phyloP scores from a whole-genome alignment of 768 basidiomycete genomes.

The Trametes elegans region DNA sequence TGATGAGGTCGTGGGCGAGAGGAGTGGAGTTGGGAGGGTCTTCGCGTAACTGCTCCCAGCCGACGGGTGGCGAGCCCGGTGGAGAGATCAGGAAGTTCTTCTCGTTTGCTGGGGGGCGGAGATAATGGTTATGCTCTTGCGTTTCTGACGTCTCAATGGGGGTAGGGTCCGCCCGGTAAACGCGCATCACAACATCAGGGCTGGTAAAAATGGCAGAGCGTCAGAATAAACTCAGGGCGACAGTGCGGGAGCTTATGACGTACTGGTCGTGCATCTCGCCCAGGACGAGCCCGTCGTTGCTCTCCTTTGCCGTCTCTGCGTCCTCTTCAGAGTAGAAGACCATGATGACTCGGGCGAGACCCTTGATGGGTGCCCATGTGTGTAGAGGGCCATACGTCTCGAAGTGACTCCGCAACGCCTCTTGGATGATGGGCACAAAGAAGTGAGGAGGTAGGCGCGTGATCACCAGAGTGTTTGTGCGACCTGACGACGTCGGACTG shows the following conservation, averaged over 20 bases:
- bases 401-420: conserved; percentile 72
- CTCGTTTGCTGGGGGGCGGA: conserved; percentile 75
- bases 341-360: conserved; percentile 79
- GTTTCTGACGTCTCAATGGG: conserved; percentile 44
- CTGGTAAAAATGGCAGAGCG: conserved; percentile 31
- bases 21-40: conserved; percentile 85
- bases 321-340: conserved; percentile 66
- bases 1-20: conserved; percentile 84
- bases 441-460: conserved; percentile 74
- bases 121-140: conserved; percentile 40
- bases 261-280: conserved; percentile 51
- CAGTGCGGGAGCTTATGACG: conserved; percentile 27
- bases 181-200: conserved; percentile 51
- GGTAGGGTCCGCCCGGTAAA: conserved; percentile 73
- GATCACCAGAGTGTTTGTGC: conserved; percentile 84
- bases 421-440: conserved; percentile 69
- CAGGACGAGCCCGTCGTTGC: conserved; percentile 63
- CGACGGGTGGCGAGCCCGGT: conserved; percentile 94
- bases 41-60: conserved; percentile 91
- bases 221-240: conserved; percentile 1
- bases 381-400: conserved; percentile 76
- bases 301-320: conserved; percentile 65
- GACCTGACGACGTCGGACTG: conserved; percentile 21
- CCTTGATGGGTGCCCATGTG: conserved; percentile 85
- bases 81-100: conserved; percentile 98